Conservation (phyloP, 2,329 filamentous ascomycete species). For the Cercospora beticola region DNA sequence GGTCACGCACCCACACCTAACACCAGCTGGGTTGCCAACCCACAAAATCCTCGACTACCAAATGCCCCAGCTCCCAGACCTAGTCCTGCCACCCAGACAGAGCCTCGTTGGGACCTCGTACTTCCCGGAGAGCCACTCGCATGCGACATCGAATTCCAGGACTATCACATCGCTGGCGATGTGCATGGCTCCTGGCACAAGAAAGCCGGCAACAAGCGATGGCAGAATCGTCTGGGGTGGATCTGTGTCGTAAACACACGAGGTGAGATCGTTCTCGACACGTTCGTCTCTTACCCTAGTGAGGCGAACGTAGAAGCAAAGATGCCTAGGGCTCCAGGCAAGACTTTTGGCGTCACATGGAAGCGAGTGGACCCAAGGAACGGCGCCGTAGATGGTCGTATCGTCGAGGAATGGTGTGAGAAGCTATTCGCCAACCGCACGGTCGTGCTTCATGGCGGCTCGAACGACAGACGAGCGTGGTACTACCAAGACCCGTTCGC, state of each 20-base stretch:
- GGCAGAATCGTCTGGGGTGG: neutral
- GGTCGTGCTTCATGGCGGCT: neutral
- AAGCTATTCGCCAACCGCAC: neutral
- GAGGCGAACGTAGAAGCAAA: neutral
- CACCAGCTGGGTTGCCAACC: neutral
- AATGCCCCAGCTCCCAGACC: neutral
- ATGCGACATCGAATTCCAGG: neutral
- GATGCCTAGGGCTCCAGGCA: neutral
- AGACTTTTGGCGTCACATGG: neutral
- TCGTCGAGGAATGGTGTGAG: neutral
- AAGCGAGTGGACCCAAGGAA: neutral
- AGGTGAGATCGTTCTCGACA: neutral
- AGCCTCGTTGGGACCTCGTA: neutral
- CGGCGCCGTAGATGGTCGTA: neutral
- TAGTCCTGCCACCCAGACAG: neutral
- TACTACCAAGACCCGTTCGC: neutral
- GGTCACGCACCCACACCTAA: neutral
- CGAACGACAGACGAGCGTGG: neutral
- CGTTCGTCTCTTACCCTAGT: neutral
- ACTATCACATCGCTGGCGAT: neutral
- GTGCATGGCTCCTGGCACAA: neutral
- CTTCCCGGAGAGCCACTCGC: neutral
- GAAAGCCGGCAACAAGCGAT: neutral
- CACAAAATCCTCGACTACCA: too few relatives aligned
- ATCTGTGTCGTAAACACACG: neutral